Conservation (phyloP, 805 yeast species). For the Millerago galiae region DNA sequence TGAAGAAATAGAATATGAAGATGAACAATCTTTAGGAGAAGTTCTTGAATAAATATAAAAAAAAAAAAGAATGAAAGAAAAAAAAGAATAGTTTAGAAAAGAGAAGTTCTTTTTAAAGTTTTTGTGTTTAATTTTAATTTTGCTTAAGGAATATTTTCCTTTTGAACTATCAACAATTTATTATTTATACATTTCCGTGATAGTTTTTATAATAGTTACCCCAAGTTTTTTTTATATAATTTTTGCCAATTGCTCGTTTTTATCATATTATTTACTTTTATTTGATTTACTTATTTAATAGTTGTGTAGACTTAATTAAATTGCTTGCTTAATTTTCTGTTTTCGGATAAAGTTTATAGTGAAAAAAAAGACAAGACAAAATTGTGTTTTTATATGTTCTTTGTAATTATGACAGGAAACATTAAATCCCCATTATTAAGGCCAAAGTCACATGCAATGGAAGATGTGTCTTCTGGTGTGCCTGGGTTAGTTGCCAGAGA, state of each 20-base stretch:
- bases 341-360: too few species aligned
- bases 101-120: too few species aligned
- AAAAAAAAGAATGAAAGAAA: not conserved
- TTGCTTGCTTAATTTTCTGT: too few species aligned
- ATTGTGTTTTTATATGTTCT: too few species aligned
- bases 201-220: constrained; percentile 1
- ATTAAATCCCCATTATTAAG: constrained; percentile 6
- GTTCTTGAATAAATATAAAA: constrained; percentile 22
- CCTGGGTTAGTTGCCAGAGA: constrained; percentile 9
- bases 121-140: too few species aligned
- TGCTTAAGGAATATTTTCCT: too few species aligned
- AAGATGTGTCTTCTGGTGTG: constrained; percentile 7
- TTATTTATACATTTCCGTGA: not conserved
- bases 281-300: not conserved
- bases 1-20: constrained; percentile 32
- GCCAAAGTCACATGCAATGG: constrained; percentile 9
- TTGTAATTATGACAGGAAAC: not conserved
- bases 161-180: too few species aligned
- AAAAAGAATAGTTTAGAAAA: not conserved
- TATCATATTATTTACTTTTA: not conserved
- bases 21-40: constrained; percentile 25
- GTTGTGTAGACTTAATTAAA: not conserved
- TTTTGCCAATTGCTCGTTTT: constrained; percentile 1
- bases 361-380: too few species aligned
- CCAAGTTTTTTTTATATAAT: not conserved